Percentiles rank a stretch among this genome's conserved stretches.
Conservation (phyloP, 2,329 filamentous ascomycete genomes). For the Ascochyta koolunga region DNA sequence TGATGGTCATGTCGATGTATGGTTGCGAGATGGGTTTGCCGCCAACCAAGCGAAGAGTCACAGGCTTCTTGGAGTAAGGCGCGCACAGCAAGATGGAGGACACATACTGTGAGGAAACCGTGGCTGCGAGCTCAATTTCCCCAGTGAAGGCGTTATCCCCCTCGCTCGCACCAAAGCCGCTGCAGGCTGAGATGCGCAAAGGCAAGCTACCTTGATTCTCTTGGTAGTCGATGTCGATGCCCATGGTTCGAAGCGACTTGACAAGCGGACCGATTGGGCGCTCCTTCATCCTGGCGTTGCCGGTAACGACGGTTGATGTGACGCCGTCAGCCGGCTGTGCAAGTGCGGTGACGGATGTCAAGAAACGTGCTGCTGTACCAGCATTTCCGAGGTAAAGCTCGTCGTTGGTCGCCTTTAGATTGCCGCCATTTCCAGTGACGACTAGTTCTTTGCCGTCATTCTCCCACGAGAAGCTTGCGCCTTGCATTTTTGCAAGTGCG, state of each 20-base stretch:
- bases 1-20: slow-evolving; percentile 98
- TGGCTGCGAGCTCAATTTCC: slow-evolving; percentile 88
- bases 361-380: slow-evolving; percentile 91
- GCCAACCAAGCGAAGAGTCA: slow-evolving; percentile 88
- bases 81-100: slow-evolving; percentile 97
- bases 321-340: slow-evolving; percentile 69
- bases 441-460: slow-evolving; percentile 90
- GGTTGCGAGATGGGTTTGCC: slow-evolving; percentile 96
- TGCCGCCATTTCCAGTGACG: slow-evolving; percentile 88
- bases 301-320: slow-evolving; percentile 80
- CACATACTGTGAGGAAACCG: slow-evolving; percentile 98
- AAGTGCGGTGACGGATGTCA: slow-evolving; percentile 88
- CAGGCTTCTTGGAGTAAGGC: slow-evolving; percentile 92
- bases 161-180: slow-evolving; percentile 71
- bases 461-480: slow-evolving; percentile 91
- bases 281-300: slow-evolving; percentile 95
- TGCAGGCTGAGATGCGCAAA: slow-evolving; percentile 73
- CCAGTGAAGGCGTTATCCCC: slow-evolving; percentile 66
- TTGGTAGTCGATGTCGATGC: slow-evolving; percentile 84
- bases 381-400: slow-evolving; percentile 94
- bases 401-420: slow-evolving; percentile 74
- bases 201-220: slow-evolving; percentile 85
- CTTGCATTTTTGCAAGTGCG: slow-evolving; percentile 82
- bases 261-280: slow-evolving; percentile 92
- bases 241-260: slow-evolving; percentile 85